Evolutionary conservation across 306 rosid genomes (phyloP), one percentile per base, ranked within the genome.

Genomic region (Acacia confusa): DNA sequence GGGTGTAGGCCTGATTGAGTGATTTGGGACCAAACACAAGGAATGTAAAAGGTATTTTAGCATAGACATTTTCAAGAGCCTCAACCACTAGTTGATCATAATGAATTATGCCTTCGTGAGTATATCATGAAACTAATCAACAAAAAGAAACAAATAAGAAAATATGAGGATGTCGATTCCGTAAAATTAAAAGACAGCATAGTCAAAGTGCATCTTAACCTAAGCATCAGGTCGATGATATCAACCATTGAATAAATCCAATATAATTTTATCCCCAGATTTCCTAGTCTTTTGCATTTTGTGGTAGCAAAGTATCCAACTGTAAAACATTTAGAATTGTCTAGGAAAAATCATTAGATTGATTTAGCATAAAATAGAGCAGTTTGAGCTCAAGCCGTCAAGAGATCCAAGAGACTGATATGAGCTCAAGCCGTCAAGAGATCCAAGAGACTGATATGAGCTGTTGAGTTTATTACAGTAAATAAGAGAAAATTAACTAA

Each of bases 371-470:
- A 79, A 73, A 36, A 73, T 12, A 52, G 38, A 20, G 65, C 80
- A n/a, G 50, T 75, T 53, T 68, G 74, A 74, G 73, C 68, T 78
- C 77, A 67, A 30, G 38, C 30, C 74, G 61, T 72, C 71, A 74
- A 67, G 77, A 41, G 19, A 57, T 45, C 67, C 72, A 38, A 60
- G 52, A 71, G 75, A 13, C 50, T 45, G 70, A 50, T 78, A 61
- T 60, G 50, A 74, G 73, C 68, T 78, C 77, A 67, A 30, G 38
- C 30, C 74, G 61, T 72, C 71, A 74, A 67, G 77, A 41, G 19
- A 57, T 45, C 67, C 72, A 38, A 60, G 52, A 71, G 75, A 13
- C 50, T 45, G 70, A 50, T 78, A 61, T 71, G 60, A 2, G 34
- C 74, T 79, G 66, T 58, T 38, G 20, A 75, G 73, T 68, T 75